These are phyloP conservation scores for Bonia amplexicaulis DNA, from an alignment of 176 grass and related monocot species.

Conservation along the genomic window DNA sequence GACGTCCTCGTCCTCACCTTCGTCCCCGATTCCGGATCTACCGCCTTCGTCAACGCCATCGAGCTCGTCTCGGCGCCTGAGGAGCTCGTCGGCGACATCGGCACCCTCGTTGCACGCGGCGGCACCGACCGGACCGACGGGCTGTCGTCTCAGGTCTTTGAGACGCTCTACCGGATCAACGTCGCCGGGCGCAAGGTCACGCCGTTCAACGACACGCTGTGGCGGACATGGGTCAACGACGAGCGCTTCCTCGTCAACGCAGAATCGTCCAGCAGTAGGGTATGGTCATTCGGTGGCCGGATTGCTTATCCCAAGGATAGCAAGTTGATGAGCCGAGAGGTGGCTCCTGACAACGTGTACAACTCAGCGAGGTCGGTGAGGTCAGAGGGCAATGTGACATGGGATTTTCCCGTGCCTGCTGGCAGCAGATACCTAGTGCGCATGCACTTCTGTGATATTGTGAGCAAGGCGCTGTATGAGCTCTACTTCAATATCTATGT, in stretches of 20 bases:
- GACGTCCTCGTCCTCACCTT: constrained; percentile 65
- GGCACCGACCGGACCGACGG: constrained; percentile 35
- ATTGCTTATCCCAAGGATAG: constrained; percentile 68
- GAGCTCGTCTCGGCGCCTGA: constrained; percentile 77
- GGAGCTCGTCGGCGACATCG: constrained; percentile 69
- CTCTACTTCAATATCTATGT: constrained; percentile 76
- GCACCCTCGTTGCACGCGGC: constrained; percentile 34
- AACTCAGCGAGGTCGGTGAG: constrained; percentile 55
- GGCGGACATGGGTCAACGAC: constrained; percentile 92
- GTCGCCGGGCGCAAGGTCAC: constrained; percentile 84
- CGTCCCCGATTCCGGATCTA: constrained; percentile 51
- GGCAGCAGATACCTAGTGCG: constrained; percentile 65
- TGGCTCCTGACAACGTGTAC: constrained; percentile 82
- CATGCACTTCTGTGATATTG: constrained; percentile 92
- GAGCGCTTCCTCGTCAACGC: constrained; percentile 28
- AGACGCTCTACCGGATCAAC: constrained; percentile 77
- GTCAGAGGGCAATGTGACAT: constrained; percentile 59
- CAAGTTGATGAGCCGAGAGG: constrained; percentile 56
- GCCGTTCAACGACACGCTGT: constrained; percentile 86
- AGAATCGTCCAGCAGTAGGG: constrained; percentile 28
- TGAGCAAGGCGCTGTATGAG: constrained; percentile 62
- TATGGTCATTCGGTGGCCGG: constrained; percentile 51
- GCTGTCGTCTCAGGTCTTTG: constrained; percentile 60
- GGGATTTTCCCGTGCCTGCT: constrained; percentile 59
- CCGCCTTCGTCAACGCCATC: constrained; percentile 87